These are phyloP conservation scores for Citrus hindsii DNA, from an alignment of 345 rosid genomes.

Conservation along the genomic window DNA sequence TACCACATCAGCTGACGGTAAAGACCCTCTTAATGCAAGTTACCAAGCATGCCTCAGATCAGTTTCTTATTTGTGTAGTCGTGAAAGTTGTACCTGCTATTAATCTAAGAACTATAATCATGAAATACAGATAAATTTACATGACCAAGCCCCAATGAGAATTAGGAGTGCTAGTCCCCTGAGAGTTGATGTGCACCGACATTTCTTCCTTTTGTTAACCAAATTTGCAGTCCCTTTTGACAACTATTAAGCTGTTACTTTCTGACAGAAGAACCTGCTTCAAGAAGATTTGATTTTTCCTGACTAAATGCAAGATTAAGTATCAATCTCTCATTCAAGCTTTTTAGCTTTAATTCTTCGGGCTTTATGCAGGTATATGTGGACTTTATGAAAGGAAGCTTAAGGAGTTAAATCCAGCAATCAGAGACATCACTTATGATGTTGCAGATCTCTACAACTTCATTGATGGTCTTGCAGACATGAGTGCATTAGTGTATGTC, in stretches of 20 bases:
- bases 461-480: constrained; percentile 82
- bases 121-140: neutral
- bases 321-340: neutral
- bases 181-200: neutral
- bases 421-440: constrained; percentile 67
- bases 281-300: neutral
- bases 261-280: neutral
- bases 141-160: neutral
- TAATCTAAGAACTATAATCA: neutral
- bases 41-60: too few species aligned
- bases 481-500: constrained; percentile 85
- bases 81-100: neutral
- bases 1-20: too few species aligned
- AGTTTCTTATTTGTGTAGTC: neutral
- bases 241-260: neutral
- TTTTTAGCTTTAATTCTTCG: neutral
- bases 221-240: neutral
- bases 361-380: constrained; percentile 55
- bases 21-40: too few species aligned
- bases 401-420: constrained; percentile 78
- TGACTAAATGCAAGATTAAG: neutral
- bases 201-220: neutral
- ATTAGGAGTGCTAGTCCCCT: neutral
- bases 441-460: constrained; percentile 80
- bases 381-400: constrained; percentile 80